Evolutionary conservation across 345 rosid genomes (phyloP).

Genomic region (Salix brachista): DNA sequence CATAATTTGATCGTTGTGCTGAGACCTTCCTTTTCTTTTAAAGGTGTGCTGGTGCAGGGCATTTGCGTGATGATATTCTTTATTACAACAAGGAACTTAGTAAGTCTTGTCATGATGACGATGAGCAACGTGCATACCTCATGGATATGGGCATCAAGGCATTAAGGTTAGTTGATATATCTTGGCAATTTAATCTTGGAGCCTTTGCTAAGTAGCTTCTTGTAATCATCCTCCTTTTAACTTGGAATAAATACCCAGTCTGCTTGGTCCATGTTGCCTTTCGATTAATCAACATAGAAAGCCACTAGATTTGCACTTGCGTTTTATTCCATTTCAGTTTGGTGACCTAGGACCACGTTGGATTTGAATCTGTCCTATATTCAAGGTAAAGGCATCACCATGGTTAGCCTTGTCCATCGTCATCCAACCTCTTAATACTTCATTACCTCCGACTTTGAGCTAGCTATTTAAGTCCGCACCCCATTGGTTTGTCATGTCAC

Average conservation of each 20-base stretch:
- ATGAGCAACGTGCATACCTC: slow-evolving; percentile 60
- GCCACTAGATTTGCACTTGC: background rate
- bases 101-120: slow-evolving; percentile 43
- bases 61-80: slow-evolving; percentile 73
- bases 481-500: too few species aligned
- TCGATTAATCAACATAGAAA: background rate
- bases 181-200: slow-evolving; percentile 6
- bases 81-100: slow-evolving; percentile 60
- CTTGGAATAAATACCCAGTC: background rate
- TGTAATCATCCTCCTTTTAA: background rate
- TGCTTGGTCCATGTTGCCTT: background rate
- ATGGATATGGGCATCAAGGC: slow-evolving; percentile 87
- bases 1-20: slow-evolving; percentile 11
- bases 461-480: too few species aligned
- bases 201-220: background rate
- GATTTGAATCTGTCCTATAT: background rate
- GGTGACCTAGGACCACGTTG: background rate
- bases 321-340: background rate
- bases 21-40: slow-evolving; percentile 10
- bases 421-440: too few species aligned
- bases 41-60: slow-evolving; percentile 95
- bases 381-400: background rate
- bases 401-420: too few species aligned
- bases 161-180: slow-evolving; percentile 50
- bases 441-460: too few species aligned